A percentile compares a stretch with the other conserved stretches of the same genome.
phyloP scores from a whole-genome alignment of 768 basidiomycete species.

The Pleurotus ostreatus region DNA sequence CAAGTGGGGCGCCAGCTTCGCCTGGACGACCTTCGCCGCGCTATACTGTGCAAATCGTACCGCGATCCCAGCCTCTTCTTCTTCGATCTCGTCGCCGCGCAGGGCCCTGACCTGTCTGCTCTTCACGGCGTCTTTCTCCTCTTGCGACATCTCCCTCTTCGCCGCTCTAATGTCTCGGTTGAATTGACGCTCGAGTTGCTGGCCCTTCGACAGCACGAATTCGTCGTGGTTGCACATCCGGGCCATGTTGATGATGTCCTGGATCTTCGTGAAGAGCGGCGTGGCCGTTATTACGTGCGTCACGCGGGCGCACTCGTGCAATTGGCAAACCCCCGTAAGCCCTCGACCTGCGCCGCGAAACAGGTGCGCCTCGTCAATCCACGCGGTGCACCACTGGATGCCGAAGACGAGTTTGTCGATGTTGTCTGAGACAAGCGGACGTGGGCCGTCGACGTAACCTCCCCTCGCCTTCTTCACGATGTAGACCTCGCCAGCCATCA shows the following conservation, averaged over 20 bases:
- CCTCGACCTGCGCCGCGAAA: conserved; percentile 7
- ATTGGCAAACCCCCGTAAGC: conserved; percentile 3
- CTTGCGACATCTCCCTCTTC: rapidly evolving
- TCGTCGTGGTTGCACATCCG: not conserved
- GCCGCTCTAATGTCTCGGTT: not conserved
- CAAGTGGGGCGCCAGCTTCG: not conserved
- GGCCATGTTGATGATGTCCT: conserved; percentile 7
- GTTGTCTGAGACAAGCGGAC: too few relatives aligned
- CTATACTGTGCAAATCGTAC: not conserved
- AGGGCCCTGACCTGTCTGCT: too few relatives aligned
- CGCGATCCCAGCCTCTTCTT: too few relatives aligned
- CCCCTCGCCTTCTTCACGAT: not conserved
- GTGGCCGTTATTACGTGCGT: conserved; percentile 9
- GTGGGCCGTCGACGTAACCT: too few relatives aligned
- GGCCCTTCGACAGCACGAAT: not conserved
- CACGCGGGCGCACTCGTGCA: not conserved
- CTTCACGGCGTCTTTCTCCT: too few relatives aligned
- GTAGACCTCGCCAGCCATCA: not conserved
- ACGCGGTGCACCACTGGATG: not conserved
- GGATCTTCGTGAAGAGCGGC: conserved; percentile 5
- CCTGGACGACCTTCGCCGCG: not conserved
- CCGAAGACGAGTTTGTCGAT: not conserved
- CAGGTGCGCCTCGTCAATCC: conserved; percentile 13
- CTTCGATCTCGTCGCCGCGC: too few relatives aligned
- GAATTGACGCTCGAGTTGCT: not conserved